Base-by-base conservation (phyloP, 352 stramenopile species). In the Pythium biforme region DNA sequence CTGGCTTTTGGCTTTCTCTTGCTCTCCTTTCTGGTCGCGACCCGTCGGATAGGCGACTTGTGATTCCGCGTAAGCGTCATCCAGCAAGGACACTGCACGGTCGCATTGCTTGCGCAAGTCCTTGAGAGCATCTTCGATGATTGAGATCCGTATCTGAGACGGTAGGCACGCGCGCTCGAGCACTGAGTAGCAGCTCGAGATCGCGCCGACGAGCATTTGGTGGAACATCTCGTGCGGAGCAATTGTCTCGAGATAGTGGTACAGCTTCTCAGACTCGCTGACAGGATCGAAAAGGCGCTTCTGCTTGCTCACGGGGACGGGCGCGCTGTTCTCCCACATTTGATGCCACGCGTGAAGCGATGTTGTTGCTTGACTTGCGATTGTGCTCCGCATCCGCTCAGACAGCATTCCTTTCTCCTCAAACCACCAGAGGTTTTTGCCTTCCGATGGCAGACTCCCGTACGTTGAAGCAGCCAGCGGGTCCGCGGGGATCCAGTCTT, bases 241-340 rank as follows among this genome's bases (percentile, higher is more conserved):
- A 19, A 94, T 74, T 4, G 83, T 94, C 64, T 94, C 85, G 46
- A 94, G 71, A 55, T 92, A 92, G 58, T 94, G 79, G 41, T 83
- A 92, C 6, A 94, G 53, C 59, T 92, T 91, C 56, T 94, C 85
- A 2, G 85, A 85, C 57, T 94, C 85, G 22, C 86, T 73, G 1
- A 86, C 55, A 3, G 83, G 77, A 59, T 91, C 79, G 55, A 94
- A 94, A 45, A 92, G 61, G 14, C 68, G 63, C 23, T 86, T 88
- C 54, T 94, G 85, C n/a, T 77, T 84, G 51, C 57, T 76, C 19
- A 72, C 80, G 14, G 85, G 78, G 1, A 89, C 19, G 0, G 85
- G 53, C 0, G 54, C 55, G 56, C 79, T 80, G 11, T 60, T 75
- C 59, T 88, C 72, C 85, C 85, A 94, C 75, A 90, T 90, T 55